phyloP scores from a whole-genome alignment of 2,329 filamentous ascomycete species.

The Cordyceps tenuipes region DNA sequence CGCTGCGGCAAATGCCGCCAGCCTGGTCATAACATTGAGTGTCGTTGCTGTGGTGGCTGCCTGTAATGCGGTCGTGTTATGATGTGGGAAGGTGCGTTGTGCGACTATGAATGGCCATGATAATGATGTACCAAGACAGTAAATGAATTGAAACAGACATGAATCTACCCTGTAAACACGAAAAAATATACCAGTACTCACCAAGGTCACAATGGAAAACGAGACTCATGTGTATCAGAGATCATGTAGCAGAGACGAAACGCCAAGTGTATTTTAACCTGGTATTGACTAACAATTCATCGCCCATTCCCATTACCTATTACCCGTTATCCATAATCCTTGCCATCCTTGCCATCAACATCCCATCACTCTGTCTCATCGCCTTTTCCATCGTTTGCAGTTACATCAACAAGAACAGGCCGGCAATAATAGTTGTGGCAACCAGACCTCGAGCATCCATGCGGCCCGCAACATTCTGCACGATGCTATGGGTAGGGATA shows the following conservation, averaged over 20 bases:
- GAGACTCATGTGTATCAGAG: neutral
- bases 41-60: neutral
- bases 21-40: neutral
- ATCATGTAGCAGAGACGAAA: neutral
- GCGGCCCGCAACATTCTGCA: neutral
- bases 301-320: neutral
- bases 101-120: neutral
- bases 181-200: neutral
- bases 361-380: neutral
- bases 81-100: neutral
- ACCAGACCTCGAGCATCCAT: neutral
- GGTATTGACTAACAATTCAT: neutral
- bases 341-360: neutral
- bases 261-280: conserved; percentile 5
- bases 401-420: neutral
- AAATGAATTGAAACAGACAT: neutral
- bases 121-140: neutral
- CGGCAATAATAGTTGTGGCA: neutral
- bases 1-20: neutral
- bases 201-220: neutral
- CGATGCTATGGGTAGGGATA: neutral
- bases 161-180: neutral
- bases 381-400: neutral
- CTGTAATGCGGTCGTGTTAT: neutral
- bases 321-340: neutral